phyloP scores from a whole-genome alignment of 768 basidiomycete species.

The Phylloporus sp. region DNA sequence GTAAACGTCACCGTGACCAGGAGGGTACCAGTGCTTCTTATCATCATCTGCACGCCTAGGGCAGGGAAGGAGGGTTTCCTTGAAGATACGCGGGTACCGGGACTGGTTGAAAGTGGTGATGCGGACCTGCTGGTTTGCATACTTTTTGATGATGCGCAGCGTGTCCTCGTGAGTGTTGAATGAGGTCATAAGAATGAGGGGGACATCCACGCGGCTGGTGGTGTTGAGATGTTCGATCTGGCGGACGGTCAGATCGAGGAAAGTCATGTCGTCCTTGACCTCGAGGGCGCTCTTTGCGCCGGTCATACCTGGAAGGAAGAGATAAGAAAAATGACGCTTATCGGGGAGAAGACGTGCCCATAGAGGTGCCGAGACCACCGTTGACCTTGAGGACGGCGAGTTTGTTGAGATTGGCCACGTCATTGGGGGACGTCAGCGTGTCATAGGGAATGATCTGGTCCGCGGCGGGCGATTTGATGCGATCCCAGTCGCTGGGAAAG shows the following conservation, averaged over 20 bases:
- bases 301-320: constrained; percentile 39
- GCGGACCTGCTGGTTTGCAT: constrained; percentile 72
- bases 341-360: constrained; percentile 34
- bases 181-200: constrained; percentile 77
- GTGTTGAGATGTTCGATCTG: constrained; percentile 70
- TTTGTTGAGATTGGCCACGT: constrained; percentile 53
- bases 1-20: constrained; percentile 72
- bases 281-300: constrained; percentile 71
- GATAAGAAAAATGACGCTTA: constrained; percentile 2
- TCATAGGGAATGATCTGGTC: constrained; percentile 63
- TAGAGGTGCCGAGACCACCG: constrained; percentile 67
- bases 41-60: constrained; percentile 53
- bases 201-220: constrained; percentile 58
- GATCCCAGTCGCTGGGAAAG: constrained; percentile 33
- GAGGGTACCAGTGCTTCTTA: constrained; percentile 73
- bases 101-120: constrained; percentile 71
- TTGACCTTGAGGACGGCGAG: constrained; percentile 77
- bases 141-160: constrained; percentile 73
- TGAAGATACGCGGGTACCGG: constrained; percentile 67
- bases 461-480: constrained; percentile 56
- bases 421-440: constrained; percentile 40
- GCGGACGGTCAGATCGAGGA: constrained; percentile 60
- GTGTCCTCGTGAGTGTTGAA: constrained; percentile 81
- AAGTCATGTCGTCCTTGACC: constrained; percentile 68
- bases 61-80: constrained; percentile 61